These are phyloP conservation scores for Rickenella mellea DNA, from an alignment of 768 basidiomycete species.

Conservation along the genomic window DNA sequence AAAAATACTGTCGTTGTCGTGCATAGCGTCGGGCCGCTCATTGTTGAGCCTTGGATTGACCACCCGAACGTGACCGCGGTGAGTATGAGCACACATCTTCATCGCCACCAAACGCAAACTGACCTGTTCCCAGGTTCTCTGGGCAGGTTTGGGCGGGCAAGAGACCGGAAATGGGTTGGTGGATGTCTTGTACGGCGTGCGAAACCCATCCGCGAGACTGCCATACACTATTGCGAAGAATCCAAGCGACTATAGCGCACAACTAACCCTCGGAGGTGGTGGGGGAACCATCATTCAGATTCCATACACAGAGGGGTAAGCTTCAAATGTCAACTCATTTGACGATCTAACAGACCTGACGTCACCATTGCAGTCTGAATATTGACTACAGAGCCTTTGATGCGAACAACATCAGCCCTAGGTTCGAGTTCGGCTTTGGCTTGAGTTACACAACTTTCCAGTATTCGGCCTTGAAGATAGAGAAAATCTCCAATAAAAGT, in stretches of 20 bases:
- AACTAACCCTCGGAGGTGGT: slow-evolving; percentile 29
- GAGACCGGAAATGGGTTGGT: slow-evolving; percentile 64
- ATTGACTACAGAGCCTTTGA: slow-evolving; percentile 74
- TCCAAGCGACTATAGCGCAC: slow-evolving; percentile 46
- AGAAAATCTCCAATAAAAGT: slow-evolving; percentile 23
- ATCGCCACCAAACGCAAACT: slow-evolving; percentile 15
- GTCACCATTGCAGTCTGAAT: slow-evolving; percentile 34
- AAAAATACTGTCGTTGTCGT: slow-evolving; percentile 67
- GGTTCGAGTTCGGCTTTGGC: slow-evolving; percentile 87
- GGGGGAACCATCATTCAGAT: slow-evolving; percentile 38
- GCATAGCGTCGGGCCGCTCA: slow-evolving; percentile 53
- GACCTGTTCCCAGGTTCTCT: slow-evolving; percentile 33
- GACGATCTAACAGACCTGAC: slow-evolving; percentile 3
- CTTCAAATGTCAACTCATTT: background rate
- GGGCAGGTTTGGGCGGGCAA: slow-evolving; percentile 61
- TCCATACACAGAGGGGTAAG: slow-evolving; percentile 48
- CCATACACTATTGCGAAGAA: slow-evolving; percentile 71
- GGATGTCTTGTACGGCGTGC: slow-evolving; percentile 61
- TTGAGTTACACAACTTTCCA: slow-evolving; percentile 77
- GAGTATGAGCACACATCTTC: slow-evolving; percentile 28
- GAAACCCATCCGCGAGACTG: slow-evolving; percentile 59
- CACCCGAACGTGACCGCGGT: slow-evolving; percentile 67
- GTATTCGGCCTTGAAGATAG: slow-evolving; percentile 50
- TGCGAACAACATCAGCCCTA: slow-evolving; percentile 63
- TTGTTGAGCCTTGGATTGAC: slow-evolving; percentile 59